These are phyloP conservation scores for Jaltomata sinuosa DNA, from an alignment of 257 asterid species.

Conservation along the genomic window DNA sequence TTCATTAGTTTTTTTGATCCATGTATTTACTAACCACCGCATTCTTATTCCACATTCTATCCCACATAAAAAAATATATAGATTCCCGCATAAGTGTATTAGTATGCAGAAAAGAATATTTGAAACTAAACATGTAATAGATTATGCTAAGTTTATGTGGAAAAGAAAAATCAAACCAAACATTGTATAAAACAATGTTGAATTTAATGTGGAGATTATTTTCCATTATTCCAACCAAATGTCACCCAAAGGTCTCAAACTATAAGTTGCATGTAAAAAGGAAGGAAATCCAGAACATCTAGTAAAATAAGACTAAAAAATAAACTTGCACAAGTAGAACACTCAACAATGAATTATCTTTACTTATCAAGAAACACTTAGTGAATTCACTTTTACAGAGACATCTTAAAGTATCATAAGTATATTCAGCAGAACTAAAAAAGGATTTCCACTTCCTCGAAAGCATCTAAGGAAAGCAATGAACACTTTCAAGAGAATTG, in stretches of 20 bases:
- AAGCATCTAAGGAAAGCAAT: background rate
- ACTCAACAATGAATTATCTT: background rate
- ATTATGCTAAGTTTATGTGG: background rate
- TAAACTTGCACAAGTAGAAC: slow-evolving; percentile 2
- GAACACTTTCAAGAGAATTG: background rate
- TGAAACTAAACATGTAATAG: background rate
- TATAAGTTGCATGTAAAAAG: background rate
- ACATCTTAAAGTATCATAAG: slow-evolving; percentile 3
- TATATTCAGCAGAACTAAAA: background rate
- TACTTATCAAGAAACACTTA: background rate
- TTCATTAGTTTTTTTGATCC: background rate
- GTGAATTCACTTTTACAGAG: background rate
- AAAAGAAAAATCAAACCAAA: background rate
- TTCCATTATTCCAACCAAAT: background rate
- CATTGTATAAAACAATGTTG: background rate
- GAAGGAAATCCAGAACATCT: background rate
- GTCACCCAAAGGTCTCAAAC: background rate
- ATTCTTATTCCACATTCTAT: background rate
- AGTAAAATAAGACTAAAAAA: background rate
- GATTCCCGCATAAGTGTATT: background rate
- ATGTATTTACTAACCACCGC: background rate
- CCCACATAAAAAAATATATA: background rate
- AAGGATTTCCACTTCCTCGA: background rate
- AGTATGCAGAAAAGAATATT: background rate
- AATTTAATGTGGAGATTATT: background rate